phyloP scores from a whole-genome alignment of 352 stramenopile genomes.

The Thalassiosira mediterranea region DNA sequence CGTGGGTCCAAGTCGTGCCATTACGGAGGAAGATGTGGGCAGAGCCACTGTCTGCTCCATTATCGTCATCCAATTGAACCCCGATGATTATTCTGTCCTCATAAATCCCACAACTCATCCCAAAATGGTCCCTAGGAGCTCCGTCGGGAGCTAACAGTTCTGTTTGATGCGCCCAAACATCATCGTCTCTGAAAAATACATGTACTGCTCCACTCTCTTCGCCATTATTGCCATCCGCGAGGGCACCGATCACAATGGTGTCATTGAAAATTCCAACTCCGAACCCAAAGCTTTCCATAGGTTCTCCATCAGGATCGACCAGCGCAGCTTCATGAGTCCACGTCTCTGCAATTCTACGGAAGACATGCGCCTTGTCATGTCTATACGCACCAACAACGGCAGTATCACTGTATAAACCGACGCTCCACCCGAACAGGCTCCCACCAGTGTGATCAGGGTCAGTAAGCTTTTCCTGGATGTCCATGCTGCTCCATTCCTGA shows the following conservation, averaged over 20 bases:
- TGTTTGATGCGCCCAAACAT: constrained; percentile 4
- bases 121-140: constrained; percentile 5
- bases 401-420: neutral
- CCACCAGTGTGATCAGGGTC: neutral
- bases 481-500: neutral
- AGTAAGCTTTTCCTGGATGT: neutral
- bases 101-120: constrained; percentile 1
- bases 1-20: neutral
- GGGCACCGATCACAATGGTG: constrained; percentile 4
- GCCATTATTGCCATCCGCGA: neutral
- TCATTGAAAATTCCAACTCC: constrained; percentile 2
- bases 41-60: constrained; percentile 3
- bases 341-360: neutral
- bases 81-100: constrained; percentile 6
- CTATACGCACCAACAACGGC: constrained; percentile 1
- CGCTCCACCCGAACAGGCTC: neutral
- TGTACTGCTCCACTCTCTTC: constrained; percentile 1
- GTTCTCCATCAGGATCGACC: neutral
- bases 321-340: neutral
- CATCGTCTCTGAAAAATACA: constrained; percentile 4
- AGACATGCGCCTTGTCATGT: constrained; percentile 3
- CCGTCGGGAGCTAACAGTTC: constrained; percentile 6
- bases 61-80: constrained; percentile 8
- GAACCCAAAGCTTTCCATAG: constrained; percentile 3
- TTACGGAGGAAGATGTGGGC: constrained; percentile 3